These are phyloP conservation scores for Talaromyces sp. DNA, from an alignment of 2,329 filamentous ascomycete species.

Conservation along the genomic window DNA sequence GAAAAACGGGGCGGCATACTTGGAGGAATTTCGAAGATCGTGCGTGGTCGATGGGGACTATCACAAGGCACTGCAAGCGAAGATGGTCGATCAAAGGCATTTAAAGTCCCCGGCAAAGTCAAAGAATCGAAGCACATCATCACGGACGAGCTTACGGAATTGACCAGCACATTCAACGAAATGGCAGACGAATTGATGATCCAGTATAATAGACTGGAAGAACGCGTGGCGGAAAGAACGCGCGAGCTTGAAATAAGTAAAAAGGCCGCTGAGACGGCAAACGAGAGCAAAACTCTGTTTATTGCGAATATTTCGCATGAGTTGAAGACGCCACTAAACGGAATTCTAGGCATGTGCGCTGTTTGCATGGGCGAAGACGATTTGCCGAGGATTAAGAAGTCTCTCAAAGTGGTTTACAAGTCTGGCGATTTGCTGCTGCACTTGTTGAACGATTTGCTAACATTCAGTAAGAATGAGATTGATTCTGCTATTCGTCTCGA, in stretches of 20 bases:
- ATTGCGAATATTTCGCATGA: constrained; percentile 87
- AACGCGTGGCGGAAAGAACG: constrained; percentile 78
- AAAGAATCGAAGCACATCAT: constrained; percentile 70
- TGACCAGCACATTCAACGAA: constrained; percentile 82
- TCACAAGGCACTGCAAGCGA: constrained; percentile 9
- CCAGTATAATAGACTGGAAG: constrained; percentile 80
- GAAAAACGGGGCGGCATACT: neutral
- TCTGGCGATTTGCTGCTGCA: constrained; percentile 81
- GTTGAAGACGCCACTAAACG: constrained; percentile 87
- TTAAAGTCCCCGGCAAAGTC: constrained; percentile 83
- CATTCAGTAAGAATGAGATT: constrained; percentile 93
- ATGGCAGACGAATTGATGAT: constrained; percentile 88
- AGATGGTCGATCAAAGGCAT: constrained; percentile 35
- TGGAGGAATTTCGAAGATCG: neutral
- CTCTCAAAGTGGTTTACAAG: constrained; percentile 83
- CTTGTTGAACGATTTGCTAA: constrained; percentile 81
- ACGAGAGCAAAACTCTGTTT: constrained; percentile 92
- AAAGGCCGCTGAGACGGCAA: constrained; percentile 88
- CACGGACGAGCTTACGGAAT: constrained; percentile 79
- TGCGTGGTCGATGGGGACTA: constrained; percentile 3
- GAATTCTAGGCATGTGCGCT: constrained; percentile 87
- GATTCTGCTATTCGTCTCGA: constrained; percentile 78
- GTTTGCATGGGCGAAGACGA: constrained; percentile 92
- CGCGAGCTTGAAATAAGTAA: constrained; percentile 84
- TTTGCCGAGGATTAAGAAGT: constrained; percentile 71